These are phyloP conservation scores for Lodderomyces metapsilosis DNA, from an alignment of 1,139 yeast species.

Conservation along the genomic window DNA sequence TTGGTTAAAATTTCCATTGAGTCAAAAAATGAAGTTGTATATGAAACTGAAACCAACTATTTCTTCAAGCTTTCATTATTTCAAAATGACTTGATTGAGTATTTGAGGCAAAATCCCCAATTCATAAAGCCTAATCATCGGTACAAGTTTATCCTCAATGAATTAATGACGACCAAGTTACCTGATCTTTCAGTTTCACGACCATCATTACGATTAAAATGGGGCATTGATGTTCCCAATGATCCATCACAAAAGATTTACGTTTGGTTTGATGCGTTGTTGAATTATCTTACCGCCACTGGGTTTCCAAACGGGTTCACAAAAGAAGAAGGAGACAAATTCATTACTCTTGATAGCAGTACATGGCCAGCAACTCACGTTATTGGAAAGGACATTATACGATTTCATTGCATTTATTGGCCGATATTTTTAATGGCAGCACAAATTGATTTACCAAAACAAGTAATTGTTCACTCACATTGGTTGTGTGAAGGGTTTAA, in stretches of 20 bases:
- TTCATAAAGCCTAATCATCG: constrained; percentile 68
- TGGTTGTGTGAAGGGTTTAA: constrained; percentile 90
- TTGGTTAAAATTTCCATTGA: constrained; percentile 57
- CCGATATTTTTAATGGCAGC: constrained; percentile 91
- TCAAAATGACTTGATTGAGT: constrained; percentile 51
- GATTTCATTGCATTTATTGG: constrained; percentile 93
- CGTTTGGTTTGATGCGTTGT: constrained; percentile 96
- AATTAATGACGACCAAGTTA: constrained; percentile 48
- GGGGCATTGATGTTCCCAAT: constrained; percentile 92
- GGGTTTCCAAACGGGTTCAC: constrained; percentile 50
- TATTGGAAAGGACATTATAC: constrained; percentile 86
- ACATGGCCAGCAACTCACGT: constrained; percentile 74
- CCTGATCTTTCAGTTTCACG: constrained; percentile 81
- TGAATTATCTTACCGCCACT: constrained; percentile 76
- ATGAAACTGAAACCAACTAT: constrained; percentile 80
- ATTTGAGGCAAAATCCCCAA: constrained; percentile 45
- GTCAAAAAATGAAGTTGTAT: constrained; percentile 71
- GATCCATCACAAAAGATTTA: constrained; percentile 79
- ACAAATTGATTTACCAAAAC: constrained; percentile 62
- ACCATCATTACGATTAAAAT: constrained; percentile 69
- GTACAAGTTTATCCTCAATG: constrained; percentile 55
- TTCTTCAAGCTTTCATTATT: constrained; percentile 73
- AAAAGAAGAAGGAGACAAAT: constrained; percentile 4
- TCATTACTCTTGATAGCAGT: constrained; percentile 15
- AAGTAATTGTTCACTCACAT: constrained; percentile 87